Conservation (phyloP, 1,139 yeast genomes). For the Debaryomyces subglobosus region DNA sequence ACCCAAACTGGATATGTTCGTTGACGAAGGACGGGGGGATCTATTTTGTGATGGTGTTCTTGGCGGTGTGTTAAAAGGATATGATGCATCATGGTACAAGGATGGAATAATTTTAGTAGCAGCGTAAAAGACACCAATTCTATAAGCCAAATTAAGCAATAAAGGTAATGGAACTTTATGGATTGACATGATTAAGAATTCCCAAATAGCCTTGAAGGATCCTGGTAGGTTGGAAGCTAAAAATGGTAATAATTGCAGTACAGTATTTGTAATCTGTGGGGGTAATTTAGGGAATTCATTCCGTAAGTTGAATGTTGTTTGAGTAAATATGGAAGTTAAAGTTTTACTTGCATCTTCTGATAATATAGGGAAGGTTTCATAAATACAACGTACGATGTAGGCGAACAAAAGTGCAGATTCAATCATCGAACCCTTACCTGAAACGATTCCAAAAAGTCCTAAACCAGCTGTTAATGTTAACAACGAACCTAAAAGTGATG, state of each 20-base stretch:
- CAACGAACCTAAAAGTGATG: conserved; percentile 83
- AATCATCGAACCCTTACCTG: conserved; percentile 83
- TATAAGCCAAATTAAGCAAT: conserved; percentile 75
- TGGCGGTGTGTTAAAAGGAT: conserved; percentile 40
- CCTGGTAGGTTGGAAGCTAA: conserved; percentile 58
- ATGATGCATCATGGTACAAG: conserved; percentile 47
- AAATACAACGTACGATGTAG: conserved; percentile 88
- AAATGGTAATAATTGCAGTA: conserved; percentile 47
- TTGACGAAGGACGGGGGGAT: conserved; percentile 23
- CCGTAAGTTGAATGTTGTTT: conserved; percentile 39
- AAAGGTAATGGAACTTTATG: conserved; percentile 83
- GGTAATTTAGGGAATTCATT: conserved; percentile 45
- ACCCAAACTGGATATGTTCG: conserved; percentile 10
- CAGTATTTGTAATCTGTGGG: conserved; percentile 42
- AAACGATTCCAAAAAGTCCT: conserved; percentile 81
- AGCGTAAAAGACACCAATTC: conserved; percentile 86
- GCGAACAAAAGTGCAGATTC: conserved; percentile 87
- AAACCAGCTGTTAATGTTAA: conserved; percentile 75
- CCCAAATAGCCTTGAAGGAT: conserved; percentile 67
- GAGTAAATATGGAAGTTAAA: conserved; percentile 39
- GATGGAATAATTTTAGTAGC: conserved; percentile 94
- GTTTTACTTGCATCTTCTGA: conserved; percentile 54
- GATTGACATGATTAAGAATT: conserved; percentile 67
- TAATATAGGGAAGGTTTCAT: conserved; percentile 85
- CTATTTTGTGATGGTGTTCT: conserved; percentile 26